Base-by-base conservation (phyloP, 306 rosid species). In the Quercus ilex region DNA sequence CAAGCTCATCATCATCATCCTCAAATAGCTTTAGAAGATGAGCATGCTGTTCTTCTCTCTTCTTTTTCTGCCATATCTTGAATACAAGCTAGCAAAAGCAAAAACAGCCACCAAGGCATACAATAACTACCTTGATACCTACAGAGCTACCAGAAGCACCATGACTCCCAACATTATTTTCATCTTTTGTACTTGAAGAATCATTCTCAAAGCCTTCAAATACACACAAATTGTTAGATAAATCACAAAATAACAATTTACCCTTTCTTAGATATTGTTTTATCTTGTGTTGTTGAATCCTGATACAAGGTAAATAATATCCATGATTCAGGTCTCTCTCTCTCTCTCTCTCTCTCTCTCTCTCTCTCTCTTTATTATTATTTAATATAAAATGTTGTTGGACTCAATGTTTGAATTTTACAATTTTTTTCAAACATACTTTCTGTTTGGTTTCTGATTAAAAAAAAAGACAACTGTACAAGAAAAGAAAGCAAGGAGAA, bases 1-100 rank as follows among this genome's bases (percentile, higher is more conserved):
- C 97, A 30, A 93, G 98, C 72, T 93, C 97, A 81, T 93, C 98
- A 81, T 93, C 98, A 38, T 93, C 98, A 41, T 91, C 98, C 83
- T 91, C 97, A 77, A 91, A 93, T 77, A 93, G 89, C 93, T 88
- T 93, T 79, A 93, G 89, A 65, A 91, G 94, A 74, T 93, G 91
- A 57, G 97, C 94, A 80, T 91, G 98, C 52, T 91, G 97, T 70
- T 87, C 93, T 74, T 88, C 93, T 82, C 97, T 88, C 90, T 88
- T 93, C 92, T 91, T 93, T 88, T 83, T 91, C 77, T 91, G 92
- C 98, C 98, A 93, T 74, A 90, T 72, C 79, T 82, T 91, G 85
- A 88, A 90, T 60, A 90, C 81, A 51, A 87, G 80, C 60, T 85
- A 55, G 79, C 49, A 68, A 91, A 90, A 62, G 88, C 85, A 25